Conservation (phyloP, 768 basidiomycete genomes). For the Trichaptum fuscoviolaceum region DNA sequence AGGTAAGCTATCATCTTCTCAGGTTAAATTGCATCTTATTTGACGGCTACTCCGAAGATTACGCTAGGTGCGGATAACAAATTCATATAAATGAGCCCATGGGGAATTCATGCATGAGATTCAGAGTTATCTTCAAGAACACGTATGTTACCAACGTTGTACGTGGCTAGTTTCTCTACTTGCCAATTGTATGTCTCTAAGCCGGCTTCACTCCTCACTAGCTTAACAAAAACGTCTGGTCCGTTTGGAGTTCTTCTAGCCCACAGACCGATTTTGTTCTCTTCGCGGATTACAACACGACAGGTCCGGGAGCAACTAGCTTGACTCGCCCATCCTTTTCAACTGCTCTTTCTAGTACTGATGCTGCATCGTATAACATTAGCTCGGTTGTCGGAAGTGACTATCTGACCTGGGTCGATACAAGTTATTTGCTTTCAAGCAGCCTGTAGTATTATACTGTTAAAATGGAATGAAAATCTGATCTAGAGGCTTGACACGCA, state of each 20-base stretch:
- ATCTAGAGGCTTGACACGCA: background rate
- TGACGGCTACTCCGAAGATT: slow-evolving; percentile 24
- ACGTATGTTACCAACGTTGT: slow-evolving; percentile 16
- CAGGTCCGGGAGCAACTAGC: slow-evolving; percentile 18
- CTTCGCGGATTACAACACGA: slow-evolving; percentile 26
- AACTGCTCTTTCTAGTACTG: slow-evolving; percentile 22
- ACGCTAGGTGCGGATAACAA: slow-evolving; percentile 32
- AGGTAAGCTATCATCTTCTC: slow-evolving; percentile 9
- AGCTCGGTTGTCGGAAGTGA: slow-evolving; percentile 43
- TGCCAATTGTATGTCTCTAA: slow-evolving; percentile 5
- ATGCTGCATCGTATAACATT: slow-evolving; percentile 35
- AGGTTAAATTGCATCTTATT: background rate
- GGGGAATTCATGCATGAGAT: background rate
- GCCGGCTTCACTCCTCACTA: background rate
- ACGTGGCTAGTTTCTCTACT: slow-evolving; percentile 1
- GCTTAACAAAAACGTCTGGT: slow-evolving; percentile 21
- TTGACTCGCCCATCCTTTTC: slow-evolving; percentile 25
- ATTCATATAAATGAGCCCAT: background rate
- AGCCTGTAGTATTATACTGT: background rate
- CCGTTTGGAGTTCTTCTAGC: slow-evolving; percentile 18
- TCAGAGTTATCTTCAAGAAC: slow-evolving; percentile 28
- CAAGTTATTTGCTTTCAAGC: slow-evolving; percentile 24
- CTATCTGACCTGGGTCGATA: slow-evolving; percentile 42
- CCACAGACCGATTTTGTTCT: slow-evolving; percentile 25
- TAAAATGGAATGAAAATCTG: background rate